Evolutionary conservation across 306 rosid genomes (phyloP), one percentile per base, ranked within the genome.

Genomic region (Trifolium repens): DNA sequence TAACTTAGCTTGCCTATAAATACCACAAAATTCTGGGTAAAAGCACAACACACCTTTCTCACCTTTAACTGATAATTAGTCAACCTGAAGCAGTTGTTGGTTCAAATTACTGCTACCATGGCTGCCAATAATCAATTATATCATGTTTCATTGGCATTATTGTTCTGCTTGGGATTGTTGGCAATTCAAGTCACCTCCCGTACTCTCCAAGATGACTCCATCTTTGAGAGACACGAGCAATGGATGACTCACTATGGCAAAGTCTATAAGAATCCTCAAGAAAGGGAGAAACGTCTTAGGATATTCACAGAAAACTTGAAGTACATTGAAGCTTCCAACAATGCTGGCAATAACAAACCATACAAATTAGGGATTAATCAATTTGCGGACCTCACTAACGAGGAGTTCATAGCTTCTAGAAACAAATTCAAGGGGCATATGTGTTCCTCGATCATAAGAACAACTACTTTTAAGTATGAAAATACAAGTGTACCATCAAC

Each of bases 361-460:
- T 84, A 84, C 69, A 86, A 72, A 61, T 46, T 81, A 4, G 84
- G 37, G 63, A 43, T 75, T 22, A 81, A 81, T 63, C 63, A 64
- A 63, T 81, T 63, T 69, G 81, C 87, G 5, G 85, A 84, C 53
- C 87, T 79, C 19, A 84, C 85, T 10, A 84, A 80, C 0, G 85
- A 86, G 8, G 92, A 88, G 60, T 81, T 88, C 58, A 58, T 5
- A 15, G 11, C 79, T 22, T 14, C 76, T 0, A 79, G 86, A 74
- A 88, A 84, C 15, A 54, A 76, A 46, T 88, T 83, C 76, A 88
- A 85, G 73, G 85, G 80, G 0, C 79, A 57, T n/a, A 68, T 74
- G 71, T 78, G 83, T 16, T 76, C 86, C 39, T 58, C 83, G 2
- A 46, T 44, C 55, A 54, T 8, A 32, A 70, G 69, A 22, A 32